Conservation (phyloP, 2,329 filamentous ascomycete species). For the Fusarium paranaense region DNA sequence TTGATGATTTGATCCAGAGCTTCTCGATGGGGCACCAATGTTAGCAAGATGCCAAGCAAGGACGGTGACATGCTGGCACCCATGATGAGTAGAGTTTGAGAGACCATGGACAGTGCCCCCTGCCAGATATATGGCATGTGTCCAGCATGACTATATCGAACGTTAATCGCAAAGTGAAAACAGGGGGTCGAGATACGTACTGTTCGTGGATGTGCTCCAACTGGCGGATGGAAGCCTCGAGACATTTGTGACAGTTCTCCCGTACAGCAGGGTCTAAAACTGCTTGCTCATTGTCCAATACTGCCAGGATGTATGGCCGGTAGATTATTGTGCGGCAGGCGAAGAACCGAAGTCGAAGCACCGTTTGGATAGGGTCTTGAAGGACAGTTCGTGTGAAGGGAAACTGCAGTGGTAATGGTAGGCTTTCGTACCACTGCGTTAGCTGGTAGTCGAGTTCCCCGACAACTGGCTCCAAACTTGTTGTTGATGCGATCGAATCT, state of each 20-base stretch:
- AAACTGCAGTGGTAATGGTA: conserved; percentile 81
- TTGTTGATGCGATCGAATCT: conserved; percentile 76
- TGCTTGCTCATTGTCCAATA: conserved; percentile 80
- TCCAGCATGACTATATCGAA: conserved; percentile 72
- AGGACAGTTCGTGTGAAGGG: conserved; percentile 76
- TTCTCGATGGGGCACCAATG: conserved; percentile 66
- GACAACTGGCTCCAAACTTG: conserved; percentile 80
- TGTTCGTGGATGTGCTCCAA: conserved; percentile 83
- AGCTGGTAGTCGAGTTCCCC: conserved; percentile 85
- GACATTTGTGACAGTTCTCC: conserved; percentile 83
- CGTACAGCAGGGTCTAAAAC: conserved; percentile 78
- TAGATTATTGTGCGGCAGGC: conserved; percentile 90
- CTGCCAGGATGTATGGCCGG: conserved; percentile 83
- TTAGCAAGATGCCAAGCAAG: conserved; percentile 73
- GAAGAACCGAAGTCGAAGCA: conserved; percentile 83
- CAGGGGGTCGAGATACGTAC: conserved; percentile 58
- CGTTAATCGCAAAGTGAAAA: conserved; percentile 20
- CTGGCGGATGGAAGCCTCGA: conserved; percentile 84
- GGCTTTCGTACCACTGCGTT: conserved; percentile 85
- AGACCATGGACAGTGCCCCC: conserved; percentile 84
- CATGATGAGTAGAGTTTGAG: conserved; percentile 85
- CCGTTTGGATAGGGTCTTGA: conserved; percentile 81
- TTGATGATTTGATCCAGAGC: conserved; percentile 82
- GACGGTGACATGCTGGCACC: conserved; percentile 84
- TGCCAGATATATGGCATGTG: conserved; percentile 91